These are phyloP conservation scores for Ophiostoma piceae DNA, from an alignment of 2,329 filamentous ascomycete species.

Conservation along the genomic window DNA sequence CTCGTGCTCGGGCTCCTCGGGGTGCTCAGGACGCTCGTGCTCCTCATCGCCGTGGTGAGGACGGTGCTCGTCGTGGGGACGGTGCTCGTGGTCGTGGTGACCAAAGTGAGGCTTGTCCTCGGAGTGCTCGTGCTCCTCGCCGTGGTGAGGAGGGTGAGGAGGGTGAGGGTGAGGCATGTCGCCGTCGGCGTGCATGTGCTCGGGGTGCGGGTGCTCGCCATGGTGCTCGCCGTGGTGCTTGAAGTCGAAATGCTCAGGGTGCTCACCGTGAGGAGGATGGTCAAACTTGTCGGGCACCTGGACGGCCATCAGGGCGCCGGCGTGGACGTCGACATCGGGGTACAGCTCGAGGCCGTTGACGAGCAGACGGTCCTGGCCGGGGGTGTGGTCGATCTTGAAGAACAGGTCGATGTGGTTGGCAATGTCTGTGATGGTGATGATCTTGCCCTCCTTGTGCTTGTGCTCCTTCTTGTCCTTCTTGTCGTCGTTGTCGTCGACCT, in stretches of 20 bases:
- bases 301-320: slow-evolving; percentile 41
- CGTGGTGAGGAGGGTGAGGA: background rate
- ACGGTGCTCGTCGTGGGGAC: slow-evolving; percentile 12
- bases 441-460: slow-evolving; percentile 28
- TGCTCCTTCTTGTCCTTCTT: background rate
- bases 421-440: slow-evolving; percentile 28
- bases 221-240: background rate
- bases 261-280: slow-evolving; percentile 2
- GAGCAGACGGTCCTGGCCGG: slow-evolving; percentile 44
- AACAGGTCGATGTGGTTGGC: slow-evolving; percentile 47
- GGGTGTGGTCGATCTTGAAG: slow-evolving; percentile 47
- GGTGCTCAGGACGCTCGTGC: background rate
- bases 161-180: background rate
- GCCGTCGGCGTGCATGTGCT: background rate
- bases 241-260: too few relatives aligned
- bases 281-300: slow-evolving; percentile 39
- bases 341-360: slow-evolving; percentile 60
- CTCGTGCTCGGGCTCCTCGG: slow-evolving; percentile 19
- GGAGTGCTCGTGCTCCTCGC: background rate
- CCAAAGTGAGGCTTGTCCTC: background rate
- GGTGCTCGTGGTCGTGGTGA: background rate
- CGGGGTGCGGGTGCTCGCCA: background rate
- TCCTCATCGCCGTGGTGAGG: slow-evolving; percentile 20
- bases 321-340: slow-evolving; percentile 46
- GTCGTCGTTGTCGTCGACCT: background rate